Percentiles rank a stretch among this genome's conserved stretches.
Conservation (phyloP, 1,139 yeast genomes). For the Yamadazyma friedrichii region DNA sequence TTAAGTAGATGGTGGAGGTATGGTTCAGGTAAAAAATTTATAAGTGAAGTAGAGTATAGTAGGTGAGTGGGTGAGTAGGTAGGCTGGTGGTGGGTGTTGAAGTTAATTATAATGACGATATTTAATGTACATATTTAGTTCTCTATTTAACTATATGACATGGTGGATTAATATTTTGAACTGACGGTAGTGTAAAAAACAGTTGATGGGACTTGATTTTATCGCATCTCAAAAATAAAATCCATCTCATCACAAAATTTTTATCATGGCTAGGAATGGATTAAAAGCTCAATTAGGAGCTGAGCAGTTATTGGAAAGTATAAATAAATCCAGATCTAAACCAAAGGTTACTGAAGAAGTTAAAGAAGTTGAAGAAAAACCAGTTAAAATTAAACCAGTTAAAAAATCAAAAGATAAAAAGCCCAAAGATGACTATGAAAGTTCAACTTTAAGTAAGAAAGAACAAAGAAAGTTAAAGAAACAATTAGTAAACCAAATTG, state of each 20-base stretch:
- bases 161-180: too few species aligned
- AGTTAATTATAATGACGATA: background rate
- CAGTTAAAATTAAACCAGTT: conserved; percentile 13
- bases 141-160: too few species aligned
- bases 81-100: background rate
- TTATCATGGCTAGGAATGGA: conserved; percentile 31
- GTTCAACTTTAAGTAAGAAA: conserved; percentile 55
- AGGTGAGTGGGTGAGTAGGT: too few species aligned
- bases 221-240: conserved; percentile 8
- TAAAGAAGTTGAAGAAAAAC: conserved; percentile 1
- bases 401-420: conserved; percentile 16
- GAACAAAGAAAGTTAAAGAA: conserved; percentile 65
- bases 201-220: background rate
- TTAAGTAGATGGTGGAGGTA: conserved; percentile 83
- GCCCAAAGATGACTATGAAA: conserved; percentile 40
- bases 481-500: conserved; percentile 24
- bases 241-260: conserved; percentile 15
- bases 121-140: background rate
- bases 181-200: background rate
- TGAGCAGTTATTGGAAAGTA: conserved; percentile 26
- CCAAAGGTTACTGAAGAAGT: conserved; percentile 9
- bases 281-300: conserved; percentile 37
- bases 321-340: conserved; percentile 27
- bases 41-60: conserved; percentile 34
- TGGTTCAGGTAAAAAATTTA: conserved; percentile 55